phyloP scores from a whole-genome alignment of 306 rosid genomes.

The Cucumis hystrix region DNA sequence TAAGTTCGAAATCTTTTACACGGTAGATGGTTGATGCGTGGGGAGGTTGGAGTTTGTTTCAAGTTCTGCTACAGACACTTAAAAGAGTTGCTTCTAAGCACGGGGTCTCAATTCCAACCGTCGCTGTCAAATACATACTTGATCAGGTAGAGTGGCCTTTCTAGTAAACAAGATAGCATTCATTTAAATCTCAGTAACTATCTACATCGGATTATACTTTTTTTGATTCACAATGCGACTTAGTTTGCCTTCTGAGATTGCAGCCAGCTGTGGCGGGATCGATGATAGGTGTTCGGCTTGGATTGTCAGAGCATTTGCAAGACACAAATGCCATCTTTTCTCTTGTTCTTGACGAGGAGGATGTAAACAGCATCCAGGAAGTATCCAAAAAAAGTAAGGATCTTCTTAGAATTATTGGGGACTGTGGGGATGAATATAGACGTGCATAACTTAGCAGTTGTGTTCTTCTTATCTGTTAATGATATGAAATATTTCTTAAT shows the following conservation, averaged over 20 bases:
- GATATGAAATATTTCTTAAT: background rate
- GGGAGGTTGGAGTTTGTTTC: slow-evolving; percentile 93
- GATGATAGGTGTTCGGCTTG: slow-evolving; percentile 90
- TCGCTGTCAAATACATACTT: slow-evolving; percentile 70
- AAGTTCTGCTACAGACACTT: slow-evolving; percentile 70
- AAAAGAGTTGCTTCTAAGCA: slow-evolving; percentile 71
- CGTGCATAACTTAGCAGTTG: slow-evolving; percentile 28
- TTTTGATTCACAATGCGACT: background rate
- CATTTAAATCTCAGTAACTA: background rate
- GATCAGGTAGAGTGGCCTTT: slow-evolving; percentile 48
- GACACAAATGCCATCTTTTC: slow-evolving; percentile 67
- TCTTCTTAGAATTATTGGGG: slow-evolving; percentile 81
- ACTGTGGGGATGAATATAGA: slow-evolving; percentile 94
- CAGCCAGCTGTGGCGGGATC: slow-evolving; percentile 97
- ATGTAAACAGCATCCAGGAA: slow-evolving; percentile 54
- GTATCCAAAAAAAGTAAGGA: slow-evolving; percentile 59
- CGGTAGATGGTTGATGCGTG: slow-evolving; percentile 90
- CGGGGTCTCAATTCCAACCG: slow-evolving; percentile 64
- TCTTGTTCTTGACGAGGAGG: slow-evolving; percentile 78
- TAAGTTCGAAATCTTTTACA: background rate
- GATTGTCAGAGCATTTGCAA: slow-evolving; percentile 75
- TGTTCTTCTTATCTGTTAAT: background rate
- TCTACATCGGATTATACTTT: background rate
- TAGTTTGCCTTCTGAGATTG: slow-evolving; percentile 14
- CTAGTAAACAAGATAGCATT: background rate